These are phyloP conservation scores for Chrysosporium queenslandicum DNA, from an alignment of 2,329 filamentous ascomycete species.

Conservation along the genomic window DNA sequence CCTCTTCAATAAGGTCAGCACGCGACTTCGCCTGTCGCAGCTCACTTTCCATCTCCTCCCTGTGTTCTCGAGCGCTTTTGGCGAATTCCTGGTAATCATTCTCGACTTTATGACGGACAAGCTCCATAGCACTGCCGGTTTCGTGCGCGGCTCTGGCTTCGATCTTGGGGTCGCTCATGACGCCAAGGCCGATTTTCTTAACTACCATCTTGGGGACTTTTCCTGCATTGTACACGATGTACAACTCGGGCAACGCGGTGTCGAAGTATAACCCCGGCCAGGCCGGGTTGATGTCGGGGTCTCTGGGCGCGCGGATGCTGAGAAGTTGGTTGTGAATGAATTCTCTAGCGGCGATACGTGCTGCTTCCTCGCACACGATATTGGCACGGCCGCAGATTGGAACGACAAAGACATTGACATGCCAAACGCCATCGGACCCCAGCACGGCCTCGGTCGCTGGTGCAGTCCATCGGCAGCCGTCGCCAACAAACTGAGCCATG, in stretches of 20 bases:
- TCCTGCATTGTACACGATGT: constrained; percentile 9
- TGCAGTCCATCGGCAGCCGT: constrained; percentile 16
- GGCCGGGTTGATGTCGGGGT: constrained; percentile 7
- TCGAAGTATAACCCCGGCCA: constrained; percentile 13
- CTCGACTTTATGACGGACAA: constrained; percentile 8
- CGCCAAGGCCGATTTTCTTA: constrained; percentile 13
- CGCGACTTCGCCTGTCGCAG: not conserved
- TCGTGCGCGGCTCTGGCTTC: constrained; percentile 4
- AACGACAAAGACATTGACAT: constrained; percentile 20
- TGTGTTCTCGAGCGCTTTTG: not conserved
- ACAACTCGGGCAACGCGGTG: constrained; percentile 8
- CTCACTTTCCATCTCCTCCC: not conserved
- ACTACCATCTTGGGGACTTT: constrained; percentile 12
- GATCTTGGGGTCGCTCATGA: constrained; percentile 4
- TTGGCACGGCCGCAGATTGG: constrained; percentile 18
- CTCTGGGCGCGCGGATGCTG: not conserved
- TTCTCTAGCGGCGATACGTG: constrained; percentile 16
- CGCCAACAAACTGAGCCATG: constrained; percentile 19
- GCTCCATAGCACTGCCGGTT: constrained; percentile 9
- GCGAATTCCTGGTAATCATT: not conserved
- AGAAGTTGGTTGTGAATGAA: constrained; percentile 15
- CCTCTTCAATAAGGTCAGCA: not conserved
- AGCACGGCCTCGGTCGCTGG: constrained; percentile 16
- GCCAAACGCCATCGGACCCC: constrained; percentile 15
- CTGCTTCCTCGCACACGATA: constrained; percentile 18